A percentile compares a stretch with the other conserved stretches of the same genome.
Conservation (phyloP, 2,329 filamentous ascomycete species). For the Apiospora aurea region DNA sequence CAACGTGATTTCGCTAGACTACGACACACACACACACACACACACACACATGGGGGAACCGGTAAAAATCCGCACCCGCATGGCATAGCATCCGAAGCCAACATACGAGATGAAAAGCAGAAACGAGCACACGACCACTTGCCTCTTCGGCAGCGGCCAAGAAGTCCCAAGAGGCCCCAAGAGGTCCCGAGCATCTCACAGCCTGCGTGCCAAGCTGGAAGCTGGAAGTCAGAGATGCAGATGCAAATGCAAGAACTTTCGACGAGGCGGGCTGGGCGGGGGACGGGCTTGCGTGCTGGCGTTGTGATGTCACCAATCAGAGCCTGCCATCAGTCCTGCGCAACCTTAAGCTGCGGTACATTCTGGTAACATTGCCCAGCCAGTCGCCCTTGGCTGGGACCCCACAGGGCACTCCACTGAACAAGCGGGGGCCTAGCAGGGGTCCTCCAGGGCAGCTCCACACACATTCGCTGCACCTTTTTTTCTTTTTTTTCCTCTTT, state of each 20-base stretch:
- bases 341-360: neutral
- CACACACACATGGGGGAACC: too few species aligned
- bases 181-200: neutral
- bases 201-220: conserved; percentile 9
- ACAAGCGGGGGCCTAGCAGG: neutral
- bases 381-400: neutral
- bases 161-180: conserved; percentile 3
- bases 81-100: neutral
- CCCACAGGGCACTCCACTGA: neutral
- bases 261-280: conserved; percentile 5
- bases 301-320: conserved; percentile 16
- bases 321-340: neutral
- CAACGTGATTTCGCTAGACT: neutral
- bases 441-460: neutral
- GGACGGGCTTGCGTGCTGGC: conserved; percentile 3
- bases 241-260: neutral
- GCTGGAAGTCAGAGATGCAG: neutral
- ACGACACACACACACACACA: neutral
- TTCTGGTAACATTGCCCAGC: neutral
- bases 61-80: neutral
- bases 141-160: neutral
- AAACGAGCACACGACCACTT: conserved; percentile 14
- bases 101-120: neutral
- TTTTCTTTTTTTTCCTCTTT: conserved; percentile 1
- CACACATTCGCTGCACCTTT: neutral